Evolutionary conservation across 306 rosid species (phyloP).

Genomic region (Acacia acuminata): DNA sequence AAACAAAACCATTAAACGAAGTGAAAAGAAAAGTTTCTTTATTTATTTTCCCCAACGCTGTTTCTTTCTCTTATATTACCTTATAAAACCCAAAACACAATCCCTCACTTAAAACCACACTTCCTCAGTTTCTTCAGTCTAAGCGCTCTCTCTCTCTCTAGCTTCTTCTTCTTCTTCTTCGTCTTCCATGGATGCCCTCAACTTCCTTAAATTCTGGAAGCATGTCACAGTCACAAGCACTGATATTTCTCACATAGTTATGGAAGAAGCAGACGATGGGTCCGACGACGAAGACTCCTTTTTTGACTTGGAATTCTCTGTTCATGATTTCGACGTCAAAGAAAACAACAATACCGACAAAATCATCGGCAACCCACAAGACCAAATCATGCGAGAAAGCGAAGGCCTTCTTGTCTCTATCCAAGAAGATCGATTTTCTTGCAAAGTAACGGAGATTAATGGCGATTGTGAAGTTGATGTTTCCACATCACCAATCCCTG

Average conservation of each 20-base stretch:
- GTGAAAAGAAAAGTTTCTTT: conserved; percentile 38
- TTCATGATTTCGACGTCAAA: conserved; percentile 32
- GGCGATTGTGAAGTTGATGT: conserved; percentile 4
- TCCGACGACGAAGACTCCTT: conserved; percentile 78
- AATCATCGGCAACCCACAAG: conserved; percentile 9
- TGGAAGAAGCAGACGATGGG: conserved; percentile 38
- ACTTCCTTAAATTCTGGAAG: conserved; percentile 78
- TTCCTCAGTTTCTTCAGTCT: not conserved
- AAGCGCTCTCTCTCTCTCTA: not conserved
- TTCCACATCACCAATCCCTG: conserved; percentile 38
- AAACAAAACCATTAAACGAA: conserved; percentile 55
- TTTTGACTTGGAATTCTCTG: conserved; percentile 77
- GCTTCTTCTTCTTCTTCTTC: not conserved
- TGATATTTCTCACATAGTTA: conserved; percentile 40
- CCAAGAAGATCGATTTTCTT: not conserved
- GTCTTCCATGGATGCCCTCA: conserved; percentile 65
- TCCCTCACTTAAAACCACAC: conserved; percentile 12
- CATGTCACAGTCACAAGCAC: conserved; percentile 33
- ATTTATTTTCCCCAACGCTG: not conserved
- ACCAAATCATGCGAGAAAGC: conserved; percentile 1
- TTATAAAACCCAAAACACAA: conserved; percentile 39
- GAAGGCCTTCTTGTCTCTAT: not conserved
- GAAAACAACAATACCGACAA: conserved; percentile 26
- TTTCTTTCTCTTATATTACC: not conserved
- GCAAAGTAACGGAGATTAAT: not conserved